Conservation (phyloP, 495 filamentous ascomycete genomes). For the Geoglossum glabrum region DNA sequence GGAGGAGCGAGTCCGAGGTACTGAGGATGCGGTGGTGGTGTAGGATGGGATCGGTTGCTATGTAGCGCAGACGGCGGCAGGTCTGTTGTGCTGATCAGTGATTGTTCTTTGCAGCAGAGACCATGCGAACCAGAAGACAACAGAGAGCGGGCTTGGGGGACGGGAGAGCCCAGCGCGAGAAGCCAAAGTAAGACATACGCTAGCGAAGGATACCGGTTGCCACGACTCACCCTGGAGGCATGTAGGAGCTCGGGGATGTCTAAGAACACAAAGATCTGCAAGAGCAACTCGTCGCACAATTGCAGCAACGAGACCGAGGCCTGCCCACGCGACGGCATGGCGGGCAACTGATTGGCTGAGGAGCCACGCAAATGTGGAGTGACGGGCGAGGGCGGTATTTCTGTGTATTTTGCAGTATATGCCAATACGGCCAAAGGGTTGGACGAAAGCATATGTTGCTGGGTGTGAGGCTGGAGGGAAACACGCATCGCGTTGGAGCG, state of each 20-base stretch:
- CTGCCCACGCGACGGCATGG: neutral
- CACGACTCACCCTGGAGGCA: constrained; percentile 3
- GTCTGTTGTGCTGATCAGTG: constrained; percentile 18
- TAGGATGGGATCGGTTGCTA: constrained; percentile 33
- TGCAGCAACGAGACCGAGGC: neutral
- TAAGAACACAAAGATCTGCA: constrained; percentile 3
- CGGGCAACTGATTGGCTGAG: neutral
- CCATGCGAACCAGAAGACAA: neutral
- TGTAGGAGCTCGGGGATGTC: constrained; percentile 1
- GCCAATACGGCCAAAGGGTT: neutral
- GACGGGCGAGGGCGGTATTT: too few species aligned
- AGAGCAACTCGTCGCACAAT: constrained; percentile 3
- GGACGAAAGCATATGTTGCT: neutral
- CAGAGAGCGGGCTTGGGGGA: neutral
- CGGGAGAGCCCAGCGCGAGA: neutral
- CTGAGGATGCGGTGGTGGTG: constrained; percentile 32
- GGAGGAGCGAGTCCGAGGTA: constrained; percentile 25
- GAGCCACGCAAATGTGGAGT: too few species aligned
- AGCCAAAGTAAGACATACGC: neutral
- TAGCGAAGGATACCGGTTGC: neutral
- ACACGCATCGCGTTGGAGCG: neutral
- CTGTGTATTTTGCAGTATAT: neutral
- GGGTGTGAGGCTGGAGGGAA: neutral
- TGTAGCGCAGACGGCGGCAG: constrained; percentile 31
- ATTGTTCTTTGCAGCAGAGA: neutral